Evolutionary conservation across 805 yeast species (phyloP).

Genomic region (Blastobotrys terrestris): DNA sequence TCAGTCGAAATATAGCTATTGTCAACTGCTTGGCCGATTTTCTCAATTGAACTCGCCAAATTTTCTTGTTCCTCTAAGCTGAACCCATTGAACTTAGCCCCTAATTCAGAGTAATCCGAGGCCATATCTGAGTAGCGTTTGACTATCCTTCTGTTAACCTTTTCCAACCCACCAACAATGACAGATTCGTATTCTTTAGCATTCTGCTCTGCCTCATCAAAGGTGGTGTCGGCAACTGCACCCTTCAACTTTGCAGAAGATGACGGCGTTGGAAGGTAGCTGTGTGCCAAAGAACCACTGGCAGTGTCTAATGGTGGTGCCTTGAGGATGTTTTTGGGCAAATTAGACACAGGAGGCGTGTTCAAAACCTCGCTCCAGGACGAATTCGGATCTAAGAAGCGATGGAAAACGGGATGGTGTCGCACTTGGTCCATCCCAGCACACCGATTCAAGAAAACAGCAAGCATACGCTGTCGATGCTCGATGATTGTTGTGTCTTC

Average conservation of each 20-base stretch:
- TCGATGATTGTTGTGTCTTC: conserved; percentile 44
- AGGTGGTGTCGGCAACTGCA: conserved; percentile 32
- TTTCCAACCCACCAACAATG: conserved; percentile 47
- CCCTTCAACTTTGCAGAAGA: conserved; percentile 32
- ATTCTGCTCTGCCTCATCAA: conserved; percentile 36
- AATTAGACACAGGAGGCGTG: conserved; percentile 46
- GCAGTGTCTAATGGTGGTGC: conserved; percentile 60
- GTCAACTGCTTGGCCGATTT: conserved; percentile 82
- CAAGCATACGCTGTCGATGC: conserved; percentile 67
- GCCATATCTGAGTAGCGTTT: conserved; percentile 53
- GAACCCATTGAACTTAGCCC: conserved; percentile 60
- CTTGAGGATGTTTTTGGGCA: conserved; percentile 48
- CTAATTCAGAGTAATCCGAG: conserved; percentile 67
- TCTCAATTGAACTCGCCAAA: conserved; percentile 58
- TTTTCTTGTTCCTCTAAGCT: conserved; percentile 41
- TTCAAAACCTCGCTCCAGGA: conserved; percentile 72
- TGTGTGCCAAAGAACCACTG: conserved; percentile 51
- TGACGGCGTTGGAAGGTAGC: conserved; percentile 57
- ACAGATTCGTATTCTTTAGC: conserved; percentile 43
- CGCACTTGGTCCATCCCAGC: conserved; percentile 48
- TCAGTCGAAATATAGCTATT: conserved; percentile 47
- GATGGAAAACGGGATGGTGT: conserved; percentile 56
- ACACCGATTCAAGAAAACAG: conserved; percentile 76
- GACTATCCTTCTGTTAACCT: conserved; percentile 49
- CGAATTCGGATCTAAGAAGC: conserved; percentile 80